Base-by-base conservation (phyloP, 2,329 filamentous ascomycete species). In the Diaporthe eres region DNA sequence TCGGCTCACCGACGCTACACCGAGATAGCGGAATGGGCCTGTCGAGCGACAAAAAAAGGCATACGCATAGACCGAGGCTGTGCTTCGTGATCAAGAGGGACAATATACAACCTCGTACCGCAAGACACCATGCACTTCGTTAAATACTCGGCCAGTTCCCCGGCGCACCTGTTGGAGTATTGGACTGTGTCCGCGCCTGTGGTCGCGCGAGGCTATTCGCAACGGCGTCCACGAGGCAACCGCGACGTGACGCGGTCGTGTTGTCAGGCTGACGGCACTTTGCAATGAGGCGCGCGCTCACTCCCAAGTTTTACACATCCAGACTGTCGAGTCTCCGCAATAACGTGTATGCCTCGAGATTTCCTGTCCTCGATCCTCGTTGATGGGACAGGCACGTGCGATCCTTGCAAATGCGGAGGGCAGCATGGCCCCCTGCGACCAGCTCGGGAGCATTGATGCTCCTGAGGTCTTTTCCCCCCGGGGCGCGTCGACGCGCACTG, bases 401-500 rank as follows among this genome's bases (percentile, higher is more conserved):
- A 70, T 22, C 65, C 65, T 25, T 70, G 65, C n/a, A 70, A 28
- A 28, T 28, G 44, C n/a, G 34, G 47, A 31, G 15, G 17, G 34
- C 19, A 22, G 15, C 15, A 6, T 25, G 25, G 6, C 60, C 60
- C n/a, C 15, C n/a, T 19, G n/a, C 15, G 31, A 25, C 7, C 13
- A 63, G 58, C 22, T n/a, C 25, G 49, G 44, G 65, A 55, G 65
- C 65, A 70, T 42, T 55, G 65, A 70, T 70, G n/a, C 65, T 15
- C 22, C 49, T 47, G 65, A 42, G 65, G 65, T n/a, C 49, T 53
- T n/a, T 55, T 34, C 65, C 8, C 31, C 25, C 17, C 8, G 1
- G n/a, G 49, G 65, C 65, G 65, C 47, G 65, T 68, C 65, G 31
- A 53, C 65, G 31, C 34, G 47, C 65, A 68, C 47, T 68, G 44